phyloP scores from a whole-genome alignment of 495 filamentous ascomycete genomes.

The Jackrogersella minutella region DNA sequence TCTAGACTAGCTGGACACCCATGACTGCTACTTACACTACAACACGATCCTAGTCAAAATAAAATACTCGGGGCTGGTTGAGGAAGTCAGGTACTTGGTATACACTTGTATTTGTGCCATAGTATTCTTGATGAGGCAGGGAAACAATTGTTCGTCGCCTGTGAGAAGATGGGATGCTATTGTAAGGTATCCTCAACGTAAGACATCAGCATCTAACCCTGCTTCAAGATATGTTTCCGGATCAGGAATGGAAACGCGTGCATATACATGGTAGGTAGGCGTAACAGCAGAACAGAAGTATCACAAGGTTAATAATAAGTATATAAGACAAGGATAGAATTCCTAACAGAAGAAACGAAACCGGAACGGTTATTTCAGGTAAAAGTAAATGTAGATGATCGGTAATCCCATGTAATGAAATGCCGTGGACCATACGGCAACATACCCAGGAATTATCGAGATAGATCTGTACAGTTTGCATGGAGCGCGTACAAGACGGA shows the following conservation, averaged over 20 bases:
- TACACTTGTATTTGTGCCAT: neutral
- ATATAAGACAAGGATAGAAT: constrained; percentile 5
- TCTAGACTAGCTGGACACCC: constrained; percentile 34
- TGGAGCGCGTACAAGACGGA: too few relatives aligned
- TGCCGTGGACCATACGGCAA: too few relatives aligned
- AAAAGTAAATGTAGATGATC: neutral
- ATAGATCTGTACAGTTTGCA: too few relatives aligned
- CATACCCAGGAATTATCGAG: too few relatives aligned
- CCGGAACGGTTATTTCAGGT: neutral
- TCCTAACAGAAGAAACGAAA: neutral
- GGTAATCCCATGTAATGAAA: neutral
- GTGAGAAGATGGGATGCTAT: neutral
- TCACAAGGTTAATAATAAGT: constrained; percentile 8
- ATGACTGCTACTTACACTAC: too few relatives aligned
- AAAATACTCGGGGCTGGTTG: neutral
- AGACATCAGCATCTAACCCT: constrained; percentile 3
- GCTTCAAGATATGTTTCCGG: neutral
- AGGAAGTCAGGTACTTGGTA: too few relatives aligned
- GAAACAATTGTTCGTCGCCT: neutral
- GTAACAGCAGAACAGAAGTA: constrained; percentile 10
- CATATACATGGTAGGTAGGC: neutral
- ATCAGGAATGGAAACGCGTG: constrained; percentile 21
- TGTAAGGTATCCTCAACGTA: neutral
- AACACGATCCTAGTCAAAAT: constrained; percentile 5
- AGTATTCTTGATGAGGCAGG: neutral